phyloP scores from a whole-genome alignment of 2,329 filamentous ascomycete genomes.

The Penicillium sp. region DNA sequence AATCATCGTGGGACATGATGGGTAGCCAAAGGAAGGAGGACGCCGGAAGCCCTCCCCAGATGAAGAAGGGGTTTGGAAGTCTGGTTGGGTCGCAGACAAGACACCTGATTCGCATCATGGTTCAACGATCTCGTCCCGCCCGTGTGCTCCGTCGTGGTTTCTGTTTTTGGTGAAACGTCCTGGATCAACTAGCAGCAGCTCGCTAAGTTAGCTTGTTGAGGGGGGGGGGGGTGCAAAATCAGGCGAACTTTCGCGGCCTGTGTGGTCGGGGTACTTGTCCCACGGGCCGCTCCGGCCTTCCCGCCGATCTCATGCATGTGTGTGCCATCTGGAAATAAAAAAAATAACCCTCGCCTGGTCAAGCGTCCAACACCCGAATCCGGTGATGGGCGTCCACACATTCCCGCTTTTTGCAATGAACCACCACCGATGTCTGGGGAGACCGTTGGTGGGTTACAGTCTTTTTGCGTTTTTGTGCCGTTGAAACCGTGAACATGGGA shows the following conservation, averaged over 20 bases:
- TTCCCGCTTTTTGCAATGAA: constrained; percentile 5
- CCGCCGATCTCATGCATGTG: constrained; percentile 36
- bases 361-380: constrained; percentile 3
- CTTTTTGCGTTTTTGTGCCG: background rate
- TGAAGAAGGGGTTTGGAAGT: background rate
- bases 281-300: constrained; percentile 36
- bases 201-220: background rate
- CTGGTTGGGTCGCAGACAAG: constrained; percentile 8
- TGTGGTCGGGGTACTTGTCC: constrained; percentile 31
- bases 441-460: background rate
- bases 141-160: background rate
- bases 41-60: background rate
- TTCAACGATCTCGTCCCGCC: background rate
- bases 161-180: background rate
- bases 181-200: background rate
- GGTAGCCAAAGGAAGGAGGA: background rate
- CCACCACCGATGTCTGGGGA: background rate
- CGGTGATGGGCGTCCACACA: background rate
- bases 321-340: constrained; percentile 24
- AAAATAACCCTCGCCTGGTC: background rate
- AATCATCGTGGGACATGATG: background rate
- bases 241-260: constrained; percentile 21
- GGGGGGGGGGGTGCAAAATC: background rate
- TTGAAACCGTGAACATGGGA: background rate
- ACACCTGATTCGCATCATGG: constrained; percentile 10